Conservation (phyloP, 176 grass and related monocot genomes). For the Poa annua region DNA sequence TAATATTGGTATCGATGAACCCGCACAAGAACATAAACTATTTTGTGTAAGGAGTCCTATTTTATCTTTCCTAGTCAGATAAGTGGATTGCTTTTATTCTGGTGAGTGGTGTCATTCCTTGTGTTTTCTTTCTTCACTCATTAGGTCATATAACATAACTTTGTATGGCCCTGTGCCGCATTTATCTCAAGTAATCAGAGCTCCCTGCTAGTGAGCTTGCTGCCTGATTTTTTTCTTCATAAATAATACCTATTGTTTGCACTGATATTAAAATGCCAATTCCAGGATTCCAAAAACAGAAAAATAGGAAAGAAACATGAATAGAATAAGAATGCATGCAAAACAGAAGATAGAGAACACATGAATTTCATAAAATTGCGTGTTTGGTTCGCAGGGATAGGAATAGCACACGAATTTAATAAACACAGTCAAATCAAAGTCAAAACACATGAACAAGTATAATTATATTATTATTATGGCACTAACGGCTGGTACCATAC, state of each 20-base stretch:
- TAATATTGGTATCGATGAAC: not conserved
- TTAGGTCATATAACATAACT: slow-evolving; percentile 7
- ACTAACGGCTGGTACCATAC: not conserved
- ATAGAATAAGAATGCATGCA: not conserved
- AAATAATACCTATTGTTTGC: slow-evolving; percentile 29
- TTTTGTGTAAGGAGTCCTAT: slow-evolving; percentile 3
- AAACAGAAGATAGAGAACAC: not conserved
- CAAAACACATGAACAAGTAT: not conserved
- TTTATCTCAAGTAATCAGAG: slow-evolving; percentile 21
- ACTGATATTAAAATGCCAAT: slow-evolving; percentile 4
- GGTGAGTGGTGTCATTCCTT: slow-evolving; percentile 7
- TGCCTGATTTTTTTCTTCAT: not conserved
- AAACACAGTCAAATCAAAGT: slow-evolving; percentile 1
- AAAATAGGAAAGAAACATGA: not conserved
- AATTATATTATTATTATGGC: not conserved
- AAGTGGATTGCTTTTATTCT: not conserved
- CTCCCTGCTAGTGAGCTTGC: not conserved
- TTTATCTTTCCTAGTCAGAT: slow-evolving; percentile 20
- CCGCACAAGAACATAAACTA: slow-evolving; percentile 21
- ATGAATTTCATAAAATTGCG: not conserved
- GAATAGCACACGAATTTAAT: not conserved
- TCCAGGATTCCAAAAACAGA: not conserved
- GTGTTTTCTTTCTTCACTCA: slow-evolving; percentile 13
- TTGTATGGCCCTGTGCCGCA: slow-evolving; percentile 18
- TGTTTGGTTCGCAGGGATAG: not conserved